Evolutionary conservation across 2,329 filamentous ascomycete genomes (phyloP), one percentile per base, ranked within the genome.

Genomic region (Fonsecaea pedrosoi): DNA sequence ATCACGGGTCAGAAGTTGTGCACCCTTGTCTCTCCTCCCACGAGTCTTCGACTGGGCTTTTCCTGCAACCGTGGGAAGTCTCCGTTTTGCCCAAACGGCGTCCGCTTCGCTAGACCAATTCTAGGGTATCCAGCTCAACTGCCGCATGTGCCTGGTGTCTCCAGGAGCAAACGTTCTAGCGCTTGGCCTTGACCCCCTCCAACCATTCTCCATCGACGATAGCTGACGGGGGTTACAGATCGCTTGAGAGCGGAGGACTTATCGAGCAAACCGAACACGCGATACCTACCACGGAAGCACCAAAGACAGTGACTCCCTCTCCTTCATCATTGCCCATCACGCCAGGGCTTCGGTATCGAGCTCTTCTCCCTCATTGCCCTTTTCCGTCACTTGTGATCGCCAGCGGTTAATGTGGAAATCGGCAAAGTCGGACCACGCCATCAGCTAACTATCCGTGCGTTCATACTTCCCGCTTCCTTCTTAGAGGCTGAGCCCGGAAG

Each of bases 101-200:
- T 56, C 34, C 60, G 53, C 9, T 53, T 56, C 35, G 54, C 60
- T 62, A 62, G 53, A 18, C 60, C 53, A 34, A 15, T 45, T 56
- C 60, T 56, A 62, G 60, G 50, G 50, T 38, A 18, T 48, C 30
- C 30, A 37, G n/a, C 21, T 48, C 50, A 55, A 56, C 35, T 56
- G 50, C 60, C 60, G 60, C 50, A 32, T 54, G 59, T 50, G 57
- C 38, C 57, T 60, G 42, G 42, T 45, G 45, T 18, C 59, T 53
- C n/a, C 59, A 61, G 59, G 48, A 50, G 45, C 34, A 61, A 60
- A 61, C 45, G 45, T 61, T 61, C 48, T 61, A 61, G 59, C 59
- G 45, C 59, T 34, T 34, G 40, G 21, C 34, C 8, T 9, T 48
- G 40, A 13, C 40, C 42, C 12, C 38, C 21, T 21, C 15, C 13